Evolutionary conservation across 371 early-diverging fungal species (phyloP).

Genomic region (Chytridium lagenaria): DNA sequence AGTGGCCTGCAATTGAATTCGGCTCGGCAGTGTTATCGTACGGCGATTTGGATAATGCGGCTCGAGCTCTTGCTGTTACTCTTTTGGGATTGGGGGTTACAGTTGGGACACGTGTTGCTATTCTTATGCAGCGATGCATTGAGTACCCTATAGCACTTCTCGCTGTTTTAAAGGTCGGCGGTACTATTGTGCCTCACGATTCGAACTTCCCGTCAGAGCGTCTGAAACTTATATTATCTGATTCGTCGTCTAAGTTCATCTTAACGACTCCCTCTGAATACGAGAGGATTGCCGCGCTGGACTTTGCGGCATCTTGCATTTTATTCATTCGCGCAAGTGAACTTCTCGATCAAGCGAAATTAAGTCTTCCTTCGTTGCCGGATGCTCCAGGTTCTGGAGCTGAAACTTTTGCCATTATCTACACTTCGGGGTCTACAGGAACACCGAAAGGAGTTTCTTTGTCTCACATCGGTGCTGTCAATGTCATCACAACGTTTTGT

Average conservation of each 20-base stretch:
- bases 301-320: not conserved
- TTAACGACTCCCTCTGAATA: not conserved
- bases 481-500: constrained; percentile 6
- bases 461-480: constrained; percentile 5
- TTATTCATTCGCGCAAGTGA: not conserved
- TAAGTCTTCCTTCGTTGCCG: not conserved
- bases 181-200: constrained; percentile 38
- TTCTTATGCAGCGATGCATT: constrained; percentile 23
- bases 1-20: constrained; percentile 10
- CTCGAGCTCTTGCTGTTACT: constrained; percentile 6
- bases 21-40: constrained; percentile 15
- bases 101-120: constrained; percentile 22
- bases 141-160: constrained; percentile 30
- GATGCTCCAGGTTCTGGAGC: not conserved
- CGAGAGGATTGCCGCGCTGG: not conserved
- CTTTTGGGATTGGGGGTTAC: constrained; percentile 14
- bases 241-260: not conserved
- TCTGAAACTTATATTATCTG: not conserved
- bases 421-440: constrained; percentile 35
- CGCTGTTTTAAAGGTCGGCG: constrained; percentile 41
- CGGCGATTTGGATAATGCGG: constrained; percentile 15
- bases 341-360: not conserved
- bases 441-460: constrained; percentile 34
- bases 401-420: constrained; percentile 14
- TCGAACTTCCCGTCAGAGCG: constrained; percentile 21